Evolutionary conservation across 345 rosid species (phyloP), one percentile per base, ranked within the genome.

Genomic region (Eutrema heterophyllum): DNA sequence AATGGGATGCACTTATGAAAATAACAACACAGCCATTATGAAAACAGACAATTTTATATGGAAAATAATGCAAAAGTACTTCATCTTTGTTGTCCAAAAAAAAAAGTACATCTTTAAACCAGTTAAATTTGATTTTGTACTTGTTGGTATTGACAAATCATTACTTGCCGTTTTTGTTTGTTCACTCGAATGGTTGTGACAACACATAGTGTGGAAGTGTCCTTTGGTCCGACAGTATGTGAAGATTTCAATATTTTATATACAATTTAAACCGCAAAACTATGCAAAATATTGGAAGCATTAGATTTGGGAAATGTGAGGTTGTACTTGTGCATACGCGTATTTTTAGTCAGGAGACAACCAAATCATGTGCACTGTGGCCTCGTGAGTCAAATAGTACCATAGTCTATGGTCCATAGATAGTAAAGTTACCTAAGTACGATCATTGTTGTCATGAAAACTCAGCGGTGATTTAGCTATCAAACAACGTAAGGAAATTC

Each of bases 331-430:
- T 32, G 21, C 50, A 40, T 27, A 58, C 30, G 5, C 29, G 68
- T 44, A 24, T 10, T 15, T 45, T 10, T 36, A 65, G 65, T 7
- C 50, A 55, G 48, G 7, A 55, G 50, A 73, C 77, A 74, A 39
- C 43, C 53, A 57, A 74, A 49, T 40, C 67, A 12, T 49, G 49
- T 67, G 8, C 60, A 73, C 61, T 67, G 58, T 74, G 33, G 46
- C 45, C 78, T 58, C 67, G 78, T 74, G 78, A 67, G 73, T 58
- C 61, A 29, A 29, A 68, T 10, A 67, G 61, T 74, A 67, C 43
- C 67, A 66, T 30, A 12, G 48, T 24, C 32, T 60, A 60, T 41
- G 65, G 48, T 60, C 49, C 65, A 26, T 61, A 57, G 58, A 53
- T 29, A 13, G 18, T 14, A 29, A 53, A 36, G 40, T 38, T 60